Percentiles rank a stretch among this genome's conserved stretches.
These are phyloP conservation scores for Pleurotus ostreatus DNA, from an alignment of 768 basidiomycete genomes.

Conservation along the genomic window DNA sequence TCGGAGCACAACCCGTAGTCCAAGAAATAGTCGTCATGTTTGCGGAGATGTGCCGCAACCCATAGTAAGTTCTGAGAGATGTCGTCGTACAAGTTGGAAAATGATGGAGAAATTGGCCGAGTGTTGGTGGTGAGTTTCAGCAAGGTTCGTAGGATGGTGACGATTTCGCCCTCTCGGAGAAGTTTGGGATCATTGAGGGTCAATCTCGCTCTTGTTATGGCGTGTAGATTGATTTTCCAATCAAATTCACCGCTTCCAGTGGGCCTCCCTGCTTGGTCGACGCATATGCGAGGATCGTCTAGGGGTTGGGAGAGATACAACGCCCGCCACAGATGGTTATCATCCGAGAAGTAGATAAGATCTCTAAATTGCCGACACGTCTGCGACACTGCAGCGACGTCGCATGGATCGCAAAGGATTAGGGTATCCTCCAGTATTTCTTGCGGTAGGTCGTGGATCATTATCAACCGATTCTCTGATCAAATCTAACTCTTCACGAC, in stretches of 20 bases:
- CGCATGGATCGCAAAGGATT: slow-evolving; percentile 52
- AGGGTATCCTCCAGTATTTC: slow-evolving; percentile 63
- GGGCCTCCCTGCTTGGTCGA: slow-evolving; percentile 30
- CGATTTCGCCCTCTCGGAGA: slow-evolving; percentile 40
- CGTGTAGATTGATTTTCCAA: slow-evolving; percentile 55
- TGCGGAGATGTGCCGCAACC: slow-evolving; percentile 39
- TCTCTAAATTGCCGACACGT: slow-evolving; percentile 38
- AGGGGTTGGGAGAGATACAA: slow-evolving; percentile 61
- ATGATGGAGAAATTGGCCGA: slow-evolving; percentile 28
- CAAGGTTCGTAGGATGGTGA: slow-evolving; percentile 41
- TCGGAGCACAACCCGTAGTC: slow-evolving; percentile 24
- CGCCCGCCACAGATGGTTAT: slow-evolving; percentile 56
- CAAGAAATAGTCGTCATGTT: slow-evolving; percentile 35
- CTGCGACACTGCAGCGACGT: slow-evolving; percentile 51
- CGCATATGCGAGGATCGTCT: slow-evolving; percentile 58
- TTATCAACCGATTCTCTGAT: no score
- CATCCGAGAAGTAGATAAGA: slow-evolving; percentile 41
- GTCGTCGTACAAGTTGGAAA: slow-evolving; percentile 17
- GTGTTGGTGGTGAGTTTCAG: slow-evolving; percentile 43
- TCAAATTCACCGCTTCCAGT: slow-evolving; percentile 23
- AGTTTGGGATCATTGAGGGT: slow-evolving; percentile 31
- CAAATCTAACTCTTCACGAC: not conserved
- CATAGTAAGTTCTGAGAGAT: slow-evolving; percentile 51
- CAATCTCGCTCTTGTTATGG: slow-evolving; percentile 49
- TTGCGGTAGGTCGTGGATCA: slow-evolving; percentile 40